Evolutionary conservation across 805 yeast species (phyloP).

Genomic region (Metschnikowia shivogae): DNA sequence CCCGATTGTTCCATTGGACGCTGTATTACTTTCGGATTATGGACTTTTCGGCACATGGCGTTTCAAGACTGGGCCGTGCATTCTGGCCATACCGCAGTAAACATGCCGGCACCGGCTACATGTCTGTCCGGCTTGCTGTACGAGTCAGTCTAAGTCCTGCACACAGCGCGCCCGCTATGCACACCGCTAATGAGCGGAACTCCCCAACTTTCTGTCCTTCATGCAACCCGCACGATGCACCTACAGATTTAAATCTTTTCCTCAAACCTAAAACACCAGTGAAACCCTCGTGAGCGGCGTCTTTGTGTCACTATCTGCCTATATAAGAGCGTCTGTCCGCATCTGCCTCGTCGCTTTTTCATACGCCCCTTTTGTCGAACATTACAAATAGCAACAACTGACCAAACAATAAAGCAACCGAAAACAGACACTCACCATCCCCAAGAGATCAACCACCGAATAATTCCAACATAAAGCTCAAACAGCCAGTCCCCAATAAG

Average conservation of each 20-base stretch:
- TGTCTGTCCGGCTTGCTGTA: too few relatives aligned
- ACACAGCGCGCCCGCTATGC: background rate
- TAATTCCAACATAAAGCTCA: too few relatives aligned
- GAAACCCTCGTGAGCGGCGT: background rate
- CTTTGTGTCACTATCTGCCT: background rate
- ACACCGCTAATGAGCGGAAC: slow-evolving; percentile 3
- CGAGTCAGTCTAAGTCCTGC: too few relatives aligned
- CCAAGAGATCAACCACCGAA: too few relatives aligned
- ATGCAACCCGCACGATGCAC: slow-evolving; percentile 5
- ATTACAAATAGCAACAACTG: background rate
- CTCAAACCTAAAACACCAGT: background rate
- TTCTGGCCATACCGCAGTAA: too few relatives aligned
- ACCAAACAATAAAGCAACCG: background rate
- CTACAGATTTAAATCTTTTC: slow-evolving; percentile 3
- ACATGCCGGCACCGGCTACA: too few relatives aligned
- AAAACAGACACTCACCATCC: too few relatives aligned
- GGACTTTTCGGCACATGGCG: too few relatives aligned
- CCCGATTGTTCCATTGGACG: too few relatives aligned
- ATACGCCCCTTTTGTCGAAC: background rate
- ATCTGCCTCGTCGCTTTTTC: background rate
- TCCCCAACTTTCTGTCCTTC: slow-evolving; percentile 2
- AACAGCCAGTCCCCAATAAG: background rate
- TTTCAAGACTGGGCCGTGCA: too few relatives aligned
- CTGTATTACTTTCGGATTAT: too few relatives aligned
- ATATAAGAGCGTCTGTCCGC: background rate